These are phyloP conservation scores for Lactifluus volemus DNA, from an alignment of 768 basidiomycete species.

Conservation along the genomic window DNA sequence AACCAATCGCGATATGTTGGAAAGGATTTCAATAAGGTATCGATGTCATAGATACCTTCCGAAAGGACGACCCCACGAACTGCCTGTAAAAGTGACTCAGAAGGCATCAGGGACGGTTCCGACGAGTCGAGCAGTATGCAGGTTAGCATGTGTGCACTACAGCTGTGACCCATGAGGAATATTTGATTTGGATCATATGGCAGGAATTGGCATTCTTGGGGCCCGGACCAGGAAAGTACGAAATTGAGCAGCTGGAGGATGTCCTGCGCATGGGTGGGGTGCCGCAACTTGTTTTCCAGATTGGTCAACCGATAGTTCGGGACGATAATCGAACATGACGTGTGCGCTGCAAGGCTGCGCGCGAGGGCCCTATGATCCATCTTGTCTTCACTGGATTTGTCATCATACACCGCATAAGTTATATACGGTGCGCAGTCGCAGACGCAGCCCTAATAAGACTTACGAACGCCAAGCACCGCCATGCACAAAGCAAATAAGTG, in stretches of 20 bases:
- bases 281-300: constrained; percentile 35
- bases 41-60: constrained; percentile 74
- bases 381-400: constrained; percentile 59
- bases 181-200: constrained; percentile 36
- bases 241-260: constrained; percentile 53
- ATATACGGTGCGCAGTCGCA: neutral
- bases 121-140: constrained; percentile 56
- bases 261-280: constrained; percentile 68
- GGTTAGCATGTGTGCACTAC: constrained; percentile 71
- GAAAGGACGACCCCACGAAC: constrained; percentile 52
- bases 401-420: neutral
- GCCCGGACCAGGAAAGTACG: constrained; percentile 39
- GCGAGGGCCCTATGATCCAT: constrained; percentile 47
- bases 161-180: constrained; percentile 70
- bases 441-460: constrained; percentile 22
- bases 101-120: constrained; percentile 38
- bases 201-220: constrained; percentile 20
- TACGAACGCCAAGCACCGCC: constrained; percentile 81
- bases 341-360: constrained; percentile 38
- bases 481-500: constrained; percentile 67
- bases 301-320: constrained; percentile 73
- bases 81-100: constrained; percentile 32
- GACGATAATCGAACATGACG: constrained; percentile 52
- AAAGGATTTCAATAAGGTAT: constrained; percentile 52
- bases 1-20: constrained; percentile 67